Conservation (phyloP, 2,329 filamentous ascomycete genomes). For the Diaporthe sp. region DNA sequence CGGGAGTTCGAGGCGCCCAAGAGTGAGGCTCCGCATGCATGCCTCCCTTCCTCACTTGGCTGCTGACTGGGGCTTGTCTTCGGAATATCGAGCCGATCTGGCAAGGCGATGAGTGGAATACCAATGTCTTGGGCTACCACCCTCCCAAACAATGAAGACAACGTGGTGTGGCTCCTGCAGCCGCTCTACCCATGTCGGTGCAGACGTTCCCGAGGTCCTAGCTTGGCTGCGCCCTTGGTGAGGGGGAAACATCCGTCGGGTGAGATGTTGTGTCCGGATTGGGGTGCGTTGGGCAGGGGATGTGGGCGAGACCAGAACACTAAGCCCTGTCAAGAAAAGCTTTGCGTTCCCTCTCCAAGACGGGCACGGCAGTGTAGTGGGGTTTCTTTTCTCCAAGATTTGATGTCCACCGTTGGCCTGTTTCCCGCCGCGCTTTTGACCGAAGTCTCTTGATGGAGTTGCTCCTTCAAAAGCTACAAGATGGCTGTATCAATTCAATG, state of each 20-base stretch:
- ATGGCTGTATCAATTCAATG: not conserved
- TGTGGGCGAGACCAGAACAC: conserved; percentile 11
- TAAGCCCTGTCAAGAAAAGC: conserved; percentile 4
- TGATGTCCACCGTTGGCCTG: not conserved
- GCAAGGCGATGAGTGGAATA: not conserved
- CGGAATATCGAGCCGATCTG: conserved; percentile 15
- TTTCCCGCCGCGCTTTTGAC: conserved; percentile 2
- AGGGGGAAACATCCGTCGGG: conserved; percentile 25
- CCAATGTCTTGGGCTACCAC: not conserved
- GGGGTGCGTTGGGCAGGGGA: not conserved
- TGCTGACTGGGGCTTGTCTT: not conserved
- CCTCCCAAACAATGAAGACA: not conserved
- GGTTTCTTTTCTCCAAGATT: conserved; percentile 24
- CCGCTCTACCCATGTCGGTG: conserved; percentile 20
- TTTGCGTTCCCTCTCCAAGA: not conserved
- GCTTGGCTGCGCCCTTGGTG: conserved; percentile 6
- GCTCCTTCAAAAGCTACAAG: too few species aligned
- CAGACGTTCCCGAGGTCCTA: conserved; percentile 25
- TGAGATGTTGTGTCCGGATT: conserved; percentile 18
- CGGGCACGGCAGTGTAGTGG: not conserved
- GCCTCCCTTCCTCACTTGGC: not conserved
- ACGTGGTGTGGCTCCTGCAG: conserved; percentile 12
- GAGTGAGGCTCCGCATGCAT: conserved; percentile 23
- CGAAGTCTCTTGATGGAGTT: not conserved
- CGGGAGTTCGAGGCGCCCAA: not conserved